Percentiles rank a stretch among this genome's conserved stretches.
Evolutionary conservation across 768 basidiomycete genomes (phyloP).

Genomic region (Kwoniella heveanensis): DNA sequence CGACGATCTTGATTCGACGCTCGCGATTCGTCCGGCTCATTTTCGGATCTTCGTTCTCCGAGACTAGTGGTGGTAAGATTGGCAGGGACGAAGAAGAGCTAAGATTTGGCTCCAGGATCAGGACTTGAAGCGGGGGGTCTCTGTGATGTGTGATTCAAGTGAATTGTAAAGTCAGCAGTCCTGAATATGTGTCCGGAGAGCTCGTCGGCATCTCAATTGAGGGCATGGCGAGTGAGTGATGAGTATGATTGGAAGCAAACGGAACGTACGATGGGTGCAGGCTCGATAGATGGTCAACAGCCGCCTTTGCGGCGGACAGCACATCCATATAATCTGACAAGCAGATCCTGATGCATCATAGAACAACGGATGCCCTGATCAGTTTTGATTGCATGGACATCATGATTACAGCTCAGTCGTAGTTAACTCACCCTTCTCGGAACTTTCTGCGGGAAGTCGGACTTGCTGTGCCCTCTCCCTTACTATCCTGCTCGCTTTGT

Average conservation of each 20-base stretch:
- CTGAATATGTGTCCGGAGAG: too few relatives aligned
- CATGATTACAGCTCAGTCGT: background rate
- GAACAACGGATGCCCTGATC: background rate
- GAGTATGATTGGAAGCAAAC: too few relatives aligned
- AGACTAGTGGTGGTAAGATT: slow-evolving; percentile 19
- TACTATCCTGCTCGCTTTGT: slow-evolving; percentile 5
- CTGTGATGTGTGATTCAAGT: slow-evolving; percentile 4
- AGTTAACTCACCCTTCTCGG: slow-evolving; percentile 10
- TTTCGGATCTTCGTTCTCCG: slow-evolving; percentile 20
- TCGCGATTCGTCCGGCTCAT: slow-evolving; percentile 28
- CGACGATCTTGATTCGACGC: slow-evolving; percentile 27
- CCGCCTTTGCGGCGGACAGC: slow-evolving; percentile 27
- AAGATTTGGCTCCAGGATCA: slow-evolving; percentile 44
- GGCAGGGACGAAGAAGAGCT: slow-evolving; percentile 27
- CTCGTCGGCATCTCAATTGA: too few relatives aligned
- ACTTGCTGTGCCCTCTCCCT: background rate
- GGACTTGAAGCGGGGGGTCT: slow-evolving; percentile 26
- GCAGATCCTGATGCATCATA: slow-evolving; percentile 22
- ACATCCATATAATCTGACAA: slow-evolving; percentile 41
- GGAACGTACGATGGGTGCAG: slow-evolving; percentile 25
- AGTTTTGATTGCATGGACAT: background rate
- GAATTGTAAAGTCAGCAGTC: too few relatives aligned
- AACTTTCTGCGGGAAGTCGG: slow-evolving; percentile 1
- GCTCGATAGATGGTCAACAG: slow-evolving; percentile 32
- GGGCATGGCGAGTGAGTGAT: background rate